Conservation (phyloP, 805 yeast species). For the Candida oleophila region DNA sequence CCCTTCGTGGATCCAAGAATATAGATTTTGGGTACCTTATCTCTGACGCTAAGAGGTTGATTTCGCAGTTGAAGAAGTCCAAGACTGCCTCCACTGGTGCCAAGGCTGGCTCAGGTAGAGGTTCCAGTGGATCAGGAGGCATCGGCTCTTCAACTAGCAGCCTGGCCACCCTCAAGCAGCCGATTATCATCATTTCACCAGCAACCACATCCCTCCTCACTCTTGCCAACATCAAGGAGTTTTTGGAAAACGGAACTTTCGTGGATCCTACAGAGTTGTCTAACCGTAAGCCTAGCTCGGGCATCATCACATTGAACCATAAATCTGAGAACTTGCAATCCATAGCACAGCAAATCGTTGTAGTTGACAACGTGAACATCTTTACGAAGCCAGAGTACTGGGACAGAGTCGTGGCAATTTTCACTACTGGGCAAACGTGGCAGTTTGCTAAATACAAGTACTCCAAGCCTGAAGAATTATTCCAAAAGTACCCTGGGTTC, state of each 20-base stretch:
- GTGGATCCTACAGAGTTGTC: slow-evolving; percentile 50
- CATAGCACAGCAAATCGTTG: slow-evolving; percentile 64
- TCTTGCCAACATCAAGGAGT: slow-evolving; percentile 39
- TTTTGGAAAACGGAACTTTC: slow-evolving; percentile 68
- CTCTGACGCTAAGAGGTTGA: slow-evolving; percentile 62
- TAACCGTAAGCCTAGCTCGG: slow-evolving; percentile 30
- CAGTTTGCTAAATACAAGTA: slow-evolving; percentile 88
- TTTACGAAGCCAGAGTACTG: slow-evolving; percentile 91
- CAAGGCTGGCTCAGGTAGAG: not conserved
- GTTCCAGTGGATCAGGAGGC: not conserved
- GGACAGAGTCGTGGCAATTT: slow-evolving; percentile 94
- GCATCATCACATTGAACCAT: slow-evolving; percentile 53
- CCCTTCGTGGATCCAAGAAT: slow-evolving; percentile 63
- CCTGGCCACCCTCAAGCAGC: slow-evolving; percentile 31
- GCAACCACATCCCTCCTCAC: slow-evolving; percentile 43
- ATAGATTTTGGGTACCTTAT: slow-evolving; percentile 68
- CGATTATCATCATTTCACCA: slow-evolving; percentile 44
- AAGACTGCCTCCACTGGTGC: slow-evolving; percentile 10
- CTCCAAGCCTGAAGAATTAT: slow-evolving; percentile 74
- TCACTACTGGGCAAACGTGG: slow-evolving; percentile 98
- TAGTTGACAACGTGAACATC: slow-evolving; percentile 85
- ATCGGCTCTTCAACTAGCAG: slow-evolving; percentile 9
- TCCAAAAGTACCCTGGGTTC: slow-evolving; percentile 82
- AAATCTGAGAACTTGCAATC: slow-evolving; percentile 49
- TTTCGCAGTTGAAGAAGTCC: slow-evolving; percentile 46